Evolutionary conservation across 2,329 filamentous ascomycete species (phyloP).

Genomic region (Ophiostoma sp.): DNA sequence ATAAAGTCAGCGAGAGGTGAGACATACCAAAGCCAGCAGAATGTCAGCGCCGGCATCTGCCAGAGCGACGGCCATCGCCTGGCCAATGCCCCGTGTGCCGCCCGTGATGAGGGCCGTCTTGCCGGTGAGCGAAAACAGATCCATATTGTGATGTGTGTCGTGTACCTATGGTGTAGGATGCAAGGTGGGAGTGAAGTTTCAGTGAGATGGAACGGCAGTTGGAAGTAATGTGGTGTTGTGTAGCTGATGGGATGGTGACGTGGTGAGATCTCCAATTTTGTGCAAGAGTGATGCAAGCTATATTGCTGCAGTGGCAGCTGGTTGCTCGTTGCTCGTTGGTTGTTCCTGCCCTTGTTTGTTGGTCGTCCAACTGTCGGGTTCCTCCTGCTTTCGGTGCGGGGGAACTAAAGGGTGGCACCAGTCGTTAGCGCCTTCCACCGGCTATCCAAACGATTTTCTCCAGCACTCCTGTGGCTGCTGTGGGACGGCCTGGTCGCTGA

Average conservation of each 20-base stretch:
- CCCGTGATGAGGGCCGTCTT: constrained; percentile 60
- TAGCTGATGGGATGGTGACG: neutral
- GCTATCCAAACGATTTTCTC: constrained; percentile 21
- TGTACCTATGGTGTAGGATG: neutral
- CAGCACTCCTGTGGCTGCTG: neutral
- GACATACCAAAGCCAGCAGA: constrained; percentile 43
- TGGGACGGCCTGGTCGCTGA: neutral
- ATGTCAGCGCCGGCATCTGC: constrained; percentile 61
- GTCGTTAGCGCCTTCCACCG: neutral
- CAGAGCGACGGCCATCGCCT: constrained; percentile 57
- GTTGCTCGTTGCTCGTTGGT: neutral
- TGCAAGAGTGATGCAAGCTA: constrained; percentile 6
- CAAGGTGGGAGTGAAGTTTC: neutral
- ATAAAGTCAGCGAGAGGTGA: neutral
- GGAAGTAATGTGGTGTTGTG: neutral
- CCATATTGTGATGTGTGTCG: constrained; percentile 21
- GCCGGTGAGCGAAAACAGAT: constrained; percentile 56
- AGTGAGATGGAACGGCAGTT: neutral
- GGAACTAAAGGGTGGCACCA: neutral
- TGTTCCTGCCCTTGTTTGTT: neutral
- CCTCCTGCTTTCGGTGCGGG: neutral
- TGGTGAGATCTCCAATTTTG: neutral
- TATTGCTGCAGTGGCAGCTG: neutral
- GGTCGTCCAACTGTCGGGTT: neutral
- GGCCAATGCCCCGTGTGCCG: constrained; percentile 59